phyloP scores from a whole-genome alignment of 2,329 filamentous ascomycete species.

The Trichoderma semiorbis region DNA sequence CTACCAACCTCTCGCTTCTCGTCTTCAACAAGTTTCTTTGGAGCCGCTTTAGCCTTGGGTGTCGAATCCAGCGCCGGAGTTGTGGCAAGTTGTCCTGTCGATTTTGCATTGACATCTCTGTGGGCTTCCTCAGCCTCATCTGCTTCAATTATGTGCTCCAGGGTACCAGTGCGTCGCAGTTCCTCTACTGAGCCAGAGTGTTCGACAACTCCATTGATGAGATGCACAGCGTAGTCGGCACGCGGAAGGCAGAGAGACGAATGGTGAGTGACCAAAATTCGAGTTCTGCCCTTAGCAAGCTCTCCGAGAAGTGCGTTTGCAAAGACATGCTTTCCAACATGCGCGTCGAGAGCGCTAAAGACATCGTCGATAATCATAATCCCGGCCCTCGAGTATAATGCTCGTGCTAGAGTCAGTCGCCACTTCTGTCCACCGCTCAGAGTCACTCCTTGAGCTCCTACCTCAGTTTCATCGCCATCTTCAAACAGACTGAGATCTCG shows the following conservation, averaged over 20 bases:
- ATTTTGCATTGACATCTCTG: neutral
- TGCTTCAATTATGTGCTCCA: slow-evolving; percentile 4
- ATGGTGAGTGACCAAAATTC: slow-evolving; percentile 20
- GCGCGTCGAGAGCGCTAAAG: slow-evolving; percentile 9
- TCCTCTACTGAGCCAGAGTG: slow-evolving; percentile 8
- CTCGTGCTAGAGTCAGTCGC: slow-evolving; percentile 23
- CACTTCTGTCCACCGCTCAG: slow-evolving; percentile 22
- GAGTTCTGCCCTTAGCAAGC: slow-evolving; percentile 13
- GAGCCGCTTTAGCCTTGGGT: neutral
- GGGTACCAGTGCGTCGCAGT: neutral
- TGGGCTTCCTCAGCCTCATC: slow-evolving; percentile 3
- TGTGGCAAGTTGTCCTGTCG: neutral
- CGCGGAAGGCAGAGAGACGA: neutral
- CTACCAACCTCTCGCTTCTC: slow-evolving; percentile 8
- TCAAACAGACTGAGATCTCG: slow-evolving; percentile 68
- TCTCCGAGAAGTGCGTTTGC: neutral
- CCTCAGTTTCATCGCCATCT: slow-evolving; percentile 68
- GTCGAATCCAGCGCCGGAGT: neutral
- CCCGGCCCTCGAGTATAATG: slow-evolving; percentile 23
- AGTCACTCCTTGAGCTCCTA: slow-evolving; percentile 19
- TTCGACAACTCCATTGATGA: neutral
- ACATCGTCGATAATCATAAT: slow-evolving; percentile 59
- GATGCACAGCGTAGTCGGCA: slow-evolving; percentile 32
- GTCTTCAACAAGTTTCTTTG: slow-evolving; percentile 11
- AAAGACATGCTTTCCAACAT: slow-evolving; percentile 6